Conservation (phyloP, 139 green algal genomes). For the Marvania coccoides region DNA sequence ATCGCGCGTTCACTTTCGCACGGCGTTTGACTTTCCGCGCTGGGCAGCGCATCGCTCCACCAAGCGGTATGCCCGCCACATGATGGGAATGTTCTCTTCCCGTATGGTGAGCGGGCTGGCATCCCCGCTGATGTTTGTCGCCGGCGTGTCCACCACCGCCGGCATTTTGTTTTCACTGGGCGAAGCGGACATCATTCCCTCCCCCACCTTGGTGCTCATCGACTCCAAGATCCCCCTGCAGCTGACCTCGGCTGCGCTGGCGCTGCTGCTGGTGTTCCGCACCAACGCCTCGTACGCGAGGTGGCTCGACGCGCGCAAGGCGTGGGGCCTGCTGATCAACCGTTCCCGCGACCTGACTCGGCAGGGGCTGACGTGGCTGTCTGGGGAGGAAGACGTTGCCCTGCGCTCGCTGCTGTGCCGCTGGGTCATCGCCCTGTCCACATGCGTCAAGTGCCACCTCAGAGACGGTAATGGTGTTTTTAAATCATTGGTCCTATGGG, state of each 20-base stretch:
- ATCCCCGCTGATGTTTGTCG: conserved; percentile 11
- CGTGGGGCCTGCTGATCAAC: conserved; percentile 14
- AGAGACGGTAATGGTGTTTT: background rate
- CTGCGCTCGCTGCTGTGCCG: conserved; percentile 2
- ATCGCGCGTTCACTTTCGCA: background rate
- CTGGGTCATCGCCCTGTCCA: background rate
- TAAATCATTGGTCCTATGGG: background rate
- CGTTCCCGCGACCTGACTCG: conserved; percentile 15
- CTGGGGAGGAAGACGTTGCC: background rate
- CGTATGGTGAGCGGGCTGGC: conserved; percentile 12
- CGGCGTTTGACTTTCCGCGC: conserved; percentile 17
- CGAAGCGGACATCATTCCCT: background rate
- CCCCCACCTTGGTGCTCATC: background rate
- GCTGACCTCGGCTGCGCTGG: conserved; percentile 18
- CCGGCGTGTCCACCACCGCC: background rate
- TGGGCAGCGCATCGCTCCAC: conserved; percentile 28
- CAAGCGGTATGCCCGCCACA: conserved; percentile 18
- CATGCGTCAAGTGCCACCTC: conserved; percentile 15
- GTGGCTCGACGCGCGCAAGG: conserved; percentile 11
- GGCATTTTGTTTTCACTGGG: background rate
- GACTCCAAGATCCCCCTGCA: conserved; percentile 12
- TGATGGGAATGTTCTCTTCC: conserved; percentile 22
- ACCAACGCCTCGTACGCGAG: conserved; percentile 27
- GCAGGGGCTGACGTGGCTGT: conserved; percentile 8
- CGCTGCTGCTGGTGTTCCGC: conserved; percentile 29